A percentile compares a stretch with the other conserved stretches of the same genome.
phyloP scores from a whole-genome alignment of 192 early-diverging fungal genomes.

The Podila horticola region DNA sequence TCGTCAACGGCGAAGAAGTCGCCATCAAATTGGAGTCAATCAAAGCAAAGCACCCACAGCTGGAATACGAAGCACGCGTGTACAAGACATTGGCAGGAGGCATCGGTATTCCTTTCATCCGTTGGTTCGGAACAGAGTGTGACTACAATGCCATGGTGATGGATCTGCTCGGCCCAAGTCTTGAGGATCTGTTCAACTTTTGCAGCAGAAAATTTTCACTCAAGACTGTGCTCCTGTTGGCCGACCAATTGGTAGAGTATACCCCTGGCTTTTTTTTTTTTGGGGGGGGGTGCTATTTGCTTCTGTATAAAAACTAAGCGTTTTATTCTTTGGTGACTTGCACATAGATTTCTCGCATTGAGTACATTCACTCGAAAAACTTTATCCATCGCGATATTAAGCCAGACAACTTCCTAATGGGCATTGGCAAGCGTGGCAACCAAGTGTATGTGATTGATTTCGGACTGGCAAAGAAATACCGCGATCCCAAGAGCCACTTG shows the following conservation, averaged over 20 bases:
- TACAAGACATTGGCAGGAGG: slow-evolving; percentile 96
- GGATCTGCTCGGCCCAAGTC: slow-evolving; percentile 90
- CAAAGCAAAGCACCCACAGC: slow-evolving; percentile 95
- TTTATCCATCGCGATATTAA: slow-evolving; percentile 94
- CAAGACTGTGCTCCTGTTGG: slow-evolving; percentile 87
- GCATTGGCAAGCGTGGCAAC: slow-evolving; percentile 83
- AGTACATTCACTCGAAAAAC: slow-evolving; percentile 87
- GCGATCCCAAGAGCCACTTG: slow-evolving; percentile 81
- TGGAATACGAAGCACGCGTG: slow-evolving; percentile 97
- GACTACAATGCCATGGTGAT: slow-evolving; percentile 91
- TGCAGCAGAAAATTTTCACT: slow-evolving; percentile 89
- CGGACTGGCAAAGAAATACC: slow-evolving; percentile 90
- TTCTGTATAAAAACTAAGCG: neutral
- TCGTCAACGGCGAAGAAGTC: slow-evolving; percentile 88
- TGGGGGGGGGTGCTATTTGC: no score
- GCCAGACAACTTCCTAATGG: slow-evolving; percentile 94
- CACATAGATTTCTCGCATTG: slow-evolving; percentile 72
- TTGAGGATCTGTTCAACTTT: slow-evolving; percentile 92
- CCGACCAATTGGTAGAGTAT: slow-evolving; percentile 81
- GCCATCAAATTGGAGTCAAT: slow-evolving; percentile 97
- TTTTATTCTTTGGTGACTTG: neutral
- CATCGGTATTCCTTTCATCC: slow-evolving; percentile 89
- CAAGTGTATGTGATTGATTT: slow-evolving; percentile 93
- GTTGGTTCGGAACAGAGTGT: slow-evolving; percentile 84
- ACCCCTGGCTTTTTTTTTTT: neutral